Base-by-base conservation (phyloP, 2,329 filamentous ascomycete genomes). In the Thelonectria rubi region DNA sequence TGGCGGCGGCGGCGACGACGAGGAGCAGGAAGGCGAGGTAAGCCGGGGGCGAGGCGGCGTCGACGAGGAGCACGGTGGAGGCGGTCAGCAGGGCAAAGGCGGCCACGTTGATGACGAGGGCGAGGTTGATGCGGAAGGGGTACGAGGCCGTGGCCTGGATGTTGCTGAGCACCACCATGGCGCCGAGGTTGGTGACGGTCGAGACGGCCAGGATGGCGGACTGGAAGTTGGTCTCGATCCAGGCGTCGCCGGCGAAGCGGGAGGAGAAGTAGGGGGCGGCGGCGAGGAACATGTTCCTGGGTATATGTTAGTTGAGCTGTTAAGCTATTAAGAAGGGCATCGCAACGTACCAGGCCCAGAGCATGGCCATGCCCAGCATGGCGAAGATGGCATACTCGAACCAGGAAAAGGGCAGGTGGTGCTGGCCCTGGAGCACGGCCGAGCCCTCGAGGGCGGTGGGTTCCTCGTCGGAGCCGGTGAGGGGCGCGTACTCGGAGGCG, bases 231-330 rank as follows among this genome's bases (percentile, higher is more conserved):
- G 87, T 83, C 37, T 89, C 83, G 58, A 96, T 89, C 83, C 88
- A 91, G 55, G 86, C 79, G 74, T 89, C 87, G 62, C 84, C 82
- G 47, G 84, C 80, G 77, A 98, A 97, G 69, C 94, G 92, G 51
- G 82, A 84, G 72, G 94, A 88, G 79, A 98, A 97, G 81, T 98
- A 98, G 5, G 94, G 93, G 2, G 93, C 92, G 9, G 94, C 93
- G 47, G 95, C 94, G 69, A 98, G 87, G 77, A 98, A 97, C 94
- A 97, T 97, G 81, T 98, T 98, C 93, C 93, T 94, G 68, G 45
- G 57, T 12, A 52, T 14, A 17, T 54, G 53, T 24, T 6, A n/a
- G 15, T 20, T 24, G n/a, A 43, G 17, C 24, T 50, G 20, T 26
- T 42, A n/a, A n/a, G n/a, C n/a, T n/a, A n/a, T n/a, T n/a, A n/a